Percentiles rank a stretch among this genome's conserved stretches.
Evolutionary conservation across 768 basidiomycete genomes (phyloP).

Genomic region (Gautieria morchelliformis): DNA sequence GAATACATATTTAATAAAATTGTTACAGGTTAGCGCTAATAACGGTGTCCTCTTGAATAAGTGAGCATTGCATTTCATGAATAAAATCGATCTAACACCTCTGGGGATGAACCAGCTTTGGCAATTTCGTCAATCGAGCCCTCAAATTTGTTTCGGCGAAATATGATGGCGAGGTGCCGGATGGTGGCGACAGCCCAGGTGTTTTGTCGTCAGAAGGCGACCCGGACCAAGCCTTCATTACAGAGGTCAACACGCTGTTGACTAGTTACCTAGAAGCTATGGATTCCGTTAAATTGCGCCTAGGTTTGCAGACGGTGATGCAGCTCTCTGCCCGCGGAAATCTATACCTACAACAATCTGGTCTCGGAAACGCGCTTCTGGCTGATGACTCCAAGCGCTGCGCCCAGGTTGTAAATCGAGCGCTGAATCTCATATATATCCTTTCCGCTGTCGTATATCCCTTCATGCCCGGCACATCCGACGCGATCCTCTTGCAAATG

Average conservation of each 20-base stretch:
- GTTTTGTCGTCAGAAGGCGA: conserved; percentile 59
- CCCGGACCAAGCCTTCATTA: conserved; percentile 65
- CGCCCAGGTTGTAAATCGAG: conserved; percentile 81
- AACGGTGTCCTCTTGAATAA: conserved; percentile 94
- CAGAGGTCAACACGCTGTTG: conserved; percentile 69
- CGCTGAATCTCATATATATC: conserved; percentile 87
- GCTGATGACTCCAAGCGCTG: conserved; percentile 73
- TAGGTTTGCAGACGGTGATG: conserved; percentile 85
- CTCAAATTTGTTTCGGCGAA: conserved; percentile 89
- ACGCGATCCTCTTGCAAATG: conserved; percentile 73
- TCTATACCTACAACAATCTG: conserved; percentile 86
- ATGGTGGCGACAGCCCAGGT: conserved; percentile 60
- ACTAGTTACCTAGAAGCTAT: conserved; percentile 77
- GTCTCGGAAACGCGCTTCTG: conserved; percentile 85
- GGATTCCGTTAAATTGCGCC: conserved; percentile 85
- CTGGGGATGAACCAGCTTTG: conserved; percentile 47
- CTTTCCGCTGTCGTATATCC: conserved; percentile 82
- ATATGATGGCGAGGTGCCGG: conserved; percentile 72
- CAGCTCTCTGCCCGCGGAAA: conserved; percentile 82
- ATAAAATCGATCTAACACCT: neutral
- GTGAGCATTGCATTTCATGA: conserved; percentile 29
- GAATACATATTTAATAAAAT: neutral
- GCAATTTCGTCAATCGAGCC: conserved; percentile 93
- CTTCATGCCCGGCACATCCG: conserved; percentile 91
- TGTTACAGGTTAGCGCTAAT: conserved; percentile 69